Base-by-base conservation (phyloP, 2,329 filamentous ascomycete species). In the Colletotrichum lini region DNA sequence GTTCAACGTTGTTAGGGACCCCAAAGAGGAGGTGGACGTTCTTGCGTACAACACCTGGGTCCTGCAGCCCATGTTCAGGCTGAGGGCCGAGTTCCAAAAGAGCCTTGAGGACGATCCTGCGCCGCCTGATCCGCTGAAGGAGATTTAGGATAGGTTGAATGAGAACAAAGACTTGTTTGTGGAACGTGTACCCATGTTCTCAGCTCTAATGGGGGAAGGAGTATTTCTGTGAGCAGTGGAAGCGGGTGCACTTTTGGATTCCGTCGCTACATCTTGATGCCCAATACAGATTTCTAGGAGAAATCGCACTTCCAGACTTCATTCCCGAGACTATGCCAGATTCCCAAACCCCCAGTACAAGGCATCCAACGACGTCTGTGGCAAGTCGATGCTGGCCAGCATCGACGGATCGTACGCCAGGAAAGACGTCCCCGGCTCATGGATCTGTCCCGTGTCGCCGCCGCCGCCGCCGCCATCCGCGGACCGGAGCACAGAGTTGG, bases 1-100 rank as follows among this genome's bases (percentile, higher is more conserved):
- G 1, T 81, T 80, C 67, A 80, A 81, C 35, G 65, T 74, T 0
- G 69, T 78, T 6, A 66, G 79, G 1, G 79, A 80, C 21, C 79
- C 79, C 0, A 79, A 80, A 60, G 79, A 81, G n/a, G 79, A 81
- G 68, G 76, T 78, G 0, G 76, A 79, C 44, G 76, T 81, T 0
- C 2, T 79, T 21, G 67, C 75, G 0, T 79, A 74, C 50, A 79
- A 80, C 16, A 80, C 79, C 1, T 81, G 79, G 79, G 79, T 80
- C 0, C 7, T 79, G 52, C 79, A 81, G 60, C 79, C 79, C 0
- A 71, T 80, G 4, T 72, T 76, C 45, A 78, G 70, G 62, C 26
- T 81, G 47, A 75, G 70, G 16, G 57, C 73, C 0, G 76, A 74
- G 47, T 79, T 80, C 56, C 72, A 75, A 45, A 77, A 73, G 60